Base-by-base conservation (phyloP, 805 yeast species). In the Zygosaccharomyces bisporus region DNA sequence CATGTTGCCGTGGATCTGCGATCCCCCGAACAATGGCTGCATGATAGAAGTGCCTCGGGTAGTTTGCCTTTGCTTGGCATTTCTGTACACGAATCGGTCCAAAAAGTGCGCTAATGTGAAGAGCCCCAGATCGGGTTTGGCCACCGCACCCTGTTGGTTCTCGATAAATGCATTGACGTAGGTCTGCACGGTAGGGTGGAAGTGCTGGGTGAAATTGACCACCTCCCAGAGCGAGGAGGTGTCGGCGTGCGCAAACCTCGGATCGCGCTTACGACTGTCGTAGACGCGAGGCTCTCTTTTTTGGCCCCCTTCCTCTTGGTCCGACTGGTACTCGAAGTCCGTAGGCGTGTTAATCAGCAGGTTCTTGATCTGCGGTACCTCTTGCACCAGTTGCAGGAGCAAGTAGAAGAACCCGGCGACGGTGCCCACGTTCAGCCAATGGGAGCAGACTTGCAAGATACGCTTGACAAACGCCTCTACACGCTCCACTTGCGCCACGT, bases 21-120 rank as follows among this genome's bases (percentile, higher is more conserved):
- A 53, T 1, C 80, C 75, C 51, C 96, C 97, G 35, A 95, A 89
- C 52, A 93, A 73, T 40, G 99, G 98, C 72, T 93, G 99, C 98
- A 93, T 93, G 61, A 93, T 90, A 34, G 97, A 88, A 3, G 84
- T 73, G 58, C 98, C 98, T 62, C 85, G 81, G n/a, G 81, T 69
- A 25, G 71, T 64, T 14, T 80, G 73, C 65, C 83, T 86, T 56
- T 80, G 83, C 69, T 87, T 88, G 38, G 96, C 87, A 64, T 89
- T 88, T 68, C 87, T 84, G 71, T 93, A 93, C 31, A 93, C 96
- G 68, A 95, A 93, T 65, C 95, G 79, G 67, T 93, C 96, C 68
- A 93, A 75, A 79, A 93, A 93, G 66, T 89, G 97, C 16, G 86
- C 74, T 51, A 93, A 72, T 0, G 96, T 82, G 67, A 80, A 91